Evolutionary conservation across 1,284 basidiomycete genomes (phyloP).

Genomic region (Thecaphora thlaspeos): DNA sequence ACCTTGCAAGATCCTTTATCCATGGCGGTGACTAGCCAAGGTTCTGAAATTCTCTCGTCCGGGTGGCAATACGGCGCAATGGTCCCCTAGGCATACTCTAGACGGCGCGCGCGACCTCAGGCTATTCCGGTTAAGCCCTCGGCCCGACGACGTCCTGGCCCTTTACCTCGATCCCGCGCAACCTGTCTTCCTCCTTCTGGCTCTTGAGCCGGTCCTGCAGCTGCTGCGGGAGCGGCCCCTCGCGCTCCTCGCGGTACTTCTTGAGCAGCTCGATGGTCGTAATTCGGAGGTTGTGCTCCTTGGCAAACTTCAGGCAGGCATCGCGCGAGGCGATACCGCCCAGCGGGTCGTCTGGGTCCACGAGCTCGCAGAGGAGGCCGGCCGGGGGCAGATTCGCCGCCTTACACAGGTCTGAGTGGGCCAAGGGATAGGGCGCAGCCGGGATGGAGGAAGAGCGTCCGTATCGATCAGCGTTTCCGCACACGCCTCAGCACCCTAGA

Average conservation of each 20-base stretch:
- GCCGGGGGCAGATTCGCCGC: slow-evolving; percentile 75
- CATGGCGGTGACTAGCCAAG: too few relatives aligned
- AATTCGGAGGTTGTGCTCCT: slow-evolving; percentile 85
- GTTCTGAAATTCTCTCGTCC: too few relatives aligned
- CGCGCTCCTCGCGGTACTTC: slow-evolving; percentile 54
- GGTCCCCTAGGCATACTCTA: too few relatives aligned
- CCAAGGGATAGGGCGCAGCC: too few relatives aligned
- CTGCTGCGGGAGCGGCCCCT: slow-evolving; percentile 20
- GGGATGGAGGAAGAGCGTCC: too few relatives aligned
- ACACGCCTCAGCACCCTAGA: too few relatives aligned
- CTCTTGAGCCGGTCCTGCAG: slow-evolving; percentile 4
- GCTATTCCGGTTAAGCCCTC: too few relatives aligned
- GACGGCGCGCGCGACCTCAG: too few relatives aligned
- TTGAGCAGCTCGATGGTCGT: slow-evolving; percentile 78
- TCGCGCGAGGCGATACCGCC: slow-evolving; percentile 96
- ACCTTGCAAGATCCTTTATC: too few relatives aligned
- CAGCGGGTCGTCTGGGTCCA: slow-evolving; percentile 79
- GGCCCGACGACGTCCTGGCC: slow-evolving; percentile 23
- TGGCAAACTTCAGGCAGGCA: slow-evolving; percentile 88
- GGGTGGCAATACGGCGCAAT: too few relatives aligned
- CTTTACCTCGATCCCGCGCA: slow-evolving; percentile 25
- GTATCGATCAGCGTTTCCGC: too few relatives aligned
- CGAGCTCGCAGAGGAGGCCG: slow-evolving; percentile 89
- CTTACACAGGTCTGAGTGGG: slow-evolving; percentile 71
- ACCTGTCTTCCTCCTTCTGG: slow-evolving; percentile 4